Base-by-base conservation (phyloP, 768 basidiomycete species). In the Suillus clintonianus region DNA sequence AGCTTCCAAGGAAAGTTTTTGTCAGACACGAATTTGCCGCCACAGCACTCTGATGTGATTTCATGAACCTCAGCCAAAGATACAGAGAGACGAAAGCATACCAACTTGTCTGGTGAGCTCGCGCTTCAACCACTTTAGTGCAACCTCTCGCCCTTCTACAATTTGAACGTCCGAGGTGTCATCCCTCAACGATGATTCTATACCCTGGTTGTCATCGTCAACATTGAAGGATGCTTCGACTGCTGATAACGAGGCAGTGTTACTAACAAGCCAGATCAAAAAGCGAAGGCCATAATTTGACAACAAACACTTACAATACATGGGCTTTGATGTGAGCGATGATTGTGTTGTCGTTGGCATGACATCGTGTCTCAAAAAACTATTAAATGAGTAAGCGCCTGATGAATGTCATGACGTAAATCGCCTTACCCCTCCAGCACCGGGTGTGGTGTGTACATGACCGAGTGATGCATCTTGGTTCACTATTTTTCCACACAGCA, bases 291-390 rank as follows among this genome's bases (percentile, higher is more conserved):
- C n/a, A n/a, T 8, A 43, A 10, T 50, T 5, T 30, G 43, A 45
- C 19, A 7, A 10, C 43, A 2, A n/a, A 45, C 7, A 63, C 65
- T 43, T 63, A 65, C 65, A 53, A 65, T 6, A 60, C 27, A 19
- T 63, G 65, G 10, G 62, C 62, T 42, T 63, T 65, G n/a, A 65
- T 43, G 24, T 63, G 56, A 1, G 50, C 57, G 10, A 65, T 59
- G 9, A 65, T 63, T 2, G 41, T 41, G 34, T 60, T 4, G 0
- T 58, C 37, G 17, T 58, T 32, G 5, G 62, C 56, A 42, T 17
- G 32, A 43, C 65, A 65, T 9, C 37, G 53, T 24, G 32, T 56
- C 14, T 59, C 43, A 22, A 53, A 59, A 14, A 65, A n/a, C n/a
- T n/a, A n/a, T n/a, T n/a, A n/a, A n/a, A n/a, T n/a, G n/a, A n/a